Percentiles rank a stretch among this genome's conserved stretches.
Conservation (phyloP, 805 yeast genomes). For the Vanderwaltozyma tropicalis region DNA sequence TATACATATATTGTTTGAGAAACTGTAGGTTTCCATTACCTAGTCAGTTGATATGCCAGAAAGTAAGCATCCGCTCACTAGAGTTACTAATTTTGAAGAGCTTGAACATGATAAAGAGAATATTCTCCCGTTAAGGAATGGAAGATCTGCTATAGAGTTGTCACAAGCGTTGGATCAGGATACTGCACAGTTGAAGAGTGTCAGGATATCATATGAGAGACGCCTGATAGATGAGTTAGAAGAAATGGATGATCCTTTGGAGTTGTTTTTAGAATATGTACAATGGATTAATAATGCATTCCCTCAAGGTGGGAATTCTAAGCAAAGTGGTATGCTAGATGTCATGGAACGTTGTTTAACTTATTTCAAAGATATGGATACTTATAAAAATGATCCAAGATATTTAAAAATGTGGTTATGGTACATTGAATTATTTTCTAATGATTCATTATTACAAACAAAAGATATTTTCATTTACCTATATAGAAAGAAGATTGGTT, state of each 20-base stretch:
- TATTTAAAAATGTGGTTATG: slow-evolving; percentile 74
- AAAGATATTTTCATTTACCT: slow-evolving; percentile 61
- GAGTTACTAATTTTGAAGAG: slow-evolving; percentile 29
- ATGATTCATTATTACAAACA: slow-evolving; percentile 49
- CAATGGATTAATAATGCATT: slow-evolving; percentile 56
- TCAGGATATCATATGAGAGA: slow-evolving; percentile 30
- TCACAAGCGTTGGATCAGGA: slow-evolving; percentile 31
- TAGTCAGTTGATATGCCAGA: too few relatives aligned
- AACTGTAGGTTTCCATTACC: too few relatives aligned
- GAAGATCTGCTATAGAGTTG: slow-evolving; percentile 56
- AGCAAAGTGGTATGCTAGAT: slow-evolving; percentile 49
- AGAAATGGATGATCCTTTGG: slow-evolving; percentile 76
- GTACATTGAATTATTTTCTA: slow-evolving; percentile 39
- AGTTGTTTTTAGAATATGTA: slow-evolving; percentile 62
- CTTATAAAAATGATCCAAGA: slow-evolving; percentile 75
- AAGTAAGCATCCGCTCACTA: too few relatives aligned
- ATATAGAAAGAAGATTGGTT: slow-evolving; percentile 63
- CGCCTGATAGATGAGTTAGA: slow-evolving; percentile 37
- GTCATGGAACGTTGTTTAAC: slow-evolving; percentile 65
- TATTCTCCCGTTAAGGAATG: slow-evolving; percentile 53
- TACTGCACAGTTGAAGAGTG: slow-evolving; percentile 2
- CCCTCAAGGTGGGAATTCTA: slow-evolving; percentile 51
- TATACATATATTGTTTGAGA: too few relatives aligned
- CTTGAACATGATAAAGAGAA: slow-evolving; percentile 68
- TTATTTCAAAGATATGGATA: slow-evolving; percentile 49